Base-by-base conservation (phyloP, 2,329 filamentous ascomycete genomes). In the Apiospora hydei region DNA sequence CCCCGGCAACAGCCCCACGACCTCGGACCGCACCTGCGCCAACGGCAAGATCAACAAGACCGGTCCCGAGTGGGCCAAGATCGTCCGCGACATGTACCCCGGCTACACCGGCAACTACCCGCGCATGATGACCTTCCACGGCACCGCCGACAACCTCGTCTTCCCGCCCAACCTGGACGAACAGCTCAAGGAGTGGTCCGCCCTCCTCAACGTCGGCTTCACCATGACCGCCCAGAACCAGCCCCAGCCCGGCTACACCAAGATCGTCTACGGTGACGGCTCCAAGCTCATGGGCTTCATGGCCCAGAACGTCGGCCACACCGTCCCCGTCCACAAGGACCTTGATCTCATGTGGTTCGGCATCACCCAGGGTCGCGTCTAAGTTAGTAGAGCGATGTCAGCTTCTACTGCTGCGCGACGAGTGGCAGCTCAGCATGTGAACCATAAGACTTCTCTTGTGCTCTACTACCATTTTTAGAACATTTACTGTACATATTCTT, bases 1-100 rank as follows among this genome's bases (percentile, higher is more conserved):
- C 72, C 70, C 64, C 18, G 72, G 72, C 34, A 72, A 61, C 46
- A 69, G 47, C 18, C 72, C 72, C 14, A 34, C 21, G 26, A 41
- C 44, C 3, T 72, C 82, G 3, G 77, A 80, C 43, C 72, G 74
- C 14, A 81, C 80, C 4, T 88, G 86, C 76, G 83, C 85, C 0
- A 78, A 80, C 21, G 85, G 85, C 1, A 78, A 83, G 38, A 4
- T 72, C 24, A 75, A 80, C 71, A 78, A 79, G 61, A 81, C 82
- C 24, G 82, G 84, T 0, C 79, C 82, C 0, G 77, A 81, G 71
- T 88, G 86, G 86, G 83, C 83, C 5, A 81, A 83, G 69, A 78
- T 83, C 26, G 84, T 82, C 18, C 78, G 82, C 21, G 78, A 72
- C 46, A 79, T 79, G 61, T 81, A 80, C 67, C 76, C 79, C 0